phyloP scores from a whole-genome alignment of 2,329 filamentous ascomycete genomes.

The Coniochaeta prunicola region DNA sequence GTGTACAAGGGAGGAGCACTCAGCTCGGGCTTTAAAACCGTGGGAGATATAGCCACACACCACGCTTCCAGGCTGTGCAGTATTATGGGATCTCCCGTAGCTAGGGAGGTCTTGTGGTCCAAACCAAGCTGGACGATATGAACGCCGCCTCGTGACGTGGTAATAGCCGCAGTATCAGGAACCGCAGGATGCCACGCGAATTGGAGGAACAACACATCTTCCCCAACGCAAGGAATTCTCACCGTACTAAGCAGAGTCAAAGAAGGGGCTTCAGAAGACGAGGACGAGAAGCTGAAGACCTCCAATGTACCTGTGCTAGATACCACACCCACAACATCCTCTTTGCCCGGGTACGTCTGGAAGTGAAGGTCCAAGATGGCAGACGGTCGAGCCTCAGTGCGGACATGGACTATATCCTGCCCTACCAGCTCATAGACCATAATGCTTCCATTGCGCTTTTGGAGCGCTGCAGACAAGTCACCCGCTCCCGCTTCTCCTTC shows the following conservation, averaged over 20 bases:
- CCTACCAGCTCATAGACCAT: conserved; percentile 54
- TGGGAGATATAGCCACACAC: conserved; percentile 56
- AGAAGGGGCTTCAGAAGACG: conserved; percentile 17
- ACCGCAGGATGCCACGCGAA: conserved; percentile 63
- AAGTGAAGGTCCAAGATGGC: conserved; percentile 86
- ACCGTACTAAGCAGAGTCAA: conserved; percentile 35
- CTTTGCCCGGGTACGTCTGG: conserved; percentile 39
- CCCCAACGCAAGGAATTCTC: conserved; percentile 40
- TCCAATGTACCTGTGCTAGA: conserved; percentile 68
- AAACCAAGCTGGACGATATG: conserved; percentile 42
- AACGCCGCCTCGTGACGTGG: conserved; percentile 62
- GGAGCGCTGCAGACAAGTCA: conserved; percentile 29
- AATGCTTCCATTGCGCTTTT: conserved; percentile 67
- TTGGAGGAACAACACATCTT: conserved; percentile 59
- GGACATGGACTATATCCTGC: conserved; percentile 41
- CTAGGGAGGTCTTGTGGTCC: conserved; percentile 28
- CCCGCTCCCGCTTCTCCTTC: conserved; percentile 7
- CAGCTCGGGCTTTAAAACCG: conserved; percentile 4
- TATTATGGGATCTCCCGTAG: conserved; percentile 31
- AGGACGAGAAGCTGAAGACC: conserved; percentile 50
- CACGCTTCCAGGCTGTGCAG: conserved; percentile 62
- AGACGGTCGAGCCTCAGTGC: conserved; percentile 56
- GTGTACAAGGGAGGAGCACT: conserved; percentile 23
- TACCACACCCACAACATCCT: conserved; percentile 61
- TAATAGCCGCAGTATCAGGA: conserved; percentile 54